Base-by-base conservation (phyloP, 306 rosid species). In the Pterocarpus macrocarpus region DNA sequence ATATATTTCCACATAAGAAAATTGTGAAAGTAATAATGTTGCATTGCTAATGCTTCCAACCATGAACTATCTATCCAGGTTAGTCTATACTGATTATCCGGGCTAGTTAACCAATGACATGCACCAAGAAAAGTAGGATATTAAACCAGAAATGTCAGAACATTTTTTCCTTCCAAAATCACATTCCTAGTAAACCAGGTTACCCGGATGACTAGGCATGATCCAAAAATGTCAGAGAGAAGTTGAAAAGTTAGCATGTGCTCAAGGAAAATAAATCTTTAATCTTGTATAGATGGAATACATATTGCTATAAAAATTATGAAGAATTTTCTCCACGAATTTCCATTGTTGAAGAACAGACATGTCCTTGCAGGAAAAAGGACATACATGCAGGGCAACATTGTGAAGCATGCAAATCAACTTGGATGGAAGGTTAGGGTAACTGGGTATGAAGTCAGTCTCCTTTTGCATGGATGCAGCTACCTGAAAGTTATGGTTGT, bases 391-490 rank as follows among this genome's bases (percentile, higher is more conserved):
- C 81, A 95, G 82, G 22, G 96, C 94, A 85, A 95, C 94, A 81
- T 88, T 95, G 83, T 95, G 99, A 86, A 95, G 99, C 94, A 90
- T 89, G 90, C 99, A 95, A 75, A 91, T 93, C 94, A 95, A 76
- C 90, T 95, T 93, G 71, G 99, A 92, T 0, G 97, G 96, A 86
- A 95, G 98, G 77, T 95, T 93, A 56, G 99, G 98, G 84, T 95
- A 95, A 84, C 88, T 93, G 4, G 99, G 99, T 58, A 93, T 83
- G 86, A 95, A 83, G 82, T 95, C 97, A 47, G 98, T 77, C 90
- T 95, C 91, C 92, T 95, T 95, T 82, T 95, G 97, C 99, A 95
- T 93, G 16, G 99, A 95, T 13, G 99, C 99, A 58, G 99, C 94
- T 71, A 95, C 99, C 99, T 95, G 94, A 64, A 83, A 88, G 74